Conservation (phyloP, 2,329 filamentous ascomycete genomes). For the Apiospora malaysiana region DNA sequence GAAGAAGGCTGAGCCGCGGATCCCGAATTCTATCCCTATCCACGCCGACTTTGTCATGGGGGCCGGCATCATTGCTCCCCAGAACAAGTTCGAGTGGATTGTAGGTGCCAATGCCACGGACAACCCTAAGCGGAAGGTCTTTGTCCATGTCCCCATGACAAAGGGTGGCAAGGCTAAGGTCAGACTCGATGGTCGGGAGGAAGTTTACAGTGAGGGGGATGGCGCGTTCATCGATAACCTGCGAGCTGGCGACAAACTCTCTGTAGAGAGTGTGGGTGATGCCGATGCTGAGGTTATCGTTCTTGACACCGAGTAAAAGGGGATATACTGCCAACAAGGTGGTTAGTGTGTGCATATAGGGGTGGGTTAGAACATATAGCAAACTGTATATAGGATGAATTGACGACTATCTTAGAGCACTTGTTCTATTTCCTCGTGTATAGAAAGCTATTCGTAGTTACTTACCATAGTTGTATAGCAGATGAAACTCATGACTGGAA, state of each 20-base stretch:
- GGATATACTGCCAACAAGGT: not conserved
- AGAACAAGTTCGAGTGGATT: conserved; percentile 71
- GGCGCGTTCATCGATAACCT: conserved; percentile 76
- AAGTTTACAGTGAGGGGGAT: conserved; percentile 77
- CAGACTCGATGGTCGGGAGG: conserved; percentile 68
- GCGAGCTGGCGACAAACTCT: conserved; percentile 67
- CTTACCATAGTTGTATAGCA: not conserved
- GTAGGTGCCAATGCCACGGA: conserved; percentile 65
- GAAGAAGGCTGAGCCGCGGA: conserved; percentile 63
- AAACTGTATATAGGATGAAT: conserved; percentile 12
- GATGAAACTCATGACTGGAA: not conserved
- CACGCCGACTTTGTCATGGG: conserved; percentile 86
- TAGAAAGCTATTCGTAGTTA: not conserved
- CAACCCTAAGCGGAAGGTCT: conserved; percentile 71
- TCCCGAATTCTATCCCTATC: conserved; percentile 76
- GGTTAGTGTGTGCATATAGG: not conserved
- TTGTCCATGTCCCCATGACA: conserved; percentile 81
- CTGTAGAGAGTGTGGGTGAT: conserved; percentile 71
- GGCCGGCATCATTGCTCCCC: conserved; percentile 73
- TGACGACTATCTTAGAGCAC: not conserved
- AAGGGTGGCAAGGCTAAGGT: conserved; percentile 77
- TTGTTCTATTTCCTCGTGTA: not conserved
- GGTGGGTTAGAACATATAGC: not conserved
- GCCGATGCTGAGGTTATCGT: conserved; percentile 73
- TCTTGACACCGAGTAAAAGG: conserved; percentile 64